Percentiles rank a stretch among this genome's conserved stretches.
phyloP scores from a whole-genome alignment of 2,329 filamentous ascomycete genomes.

The Calycina marina region DNA sequence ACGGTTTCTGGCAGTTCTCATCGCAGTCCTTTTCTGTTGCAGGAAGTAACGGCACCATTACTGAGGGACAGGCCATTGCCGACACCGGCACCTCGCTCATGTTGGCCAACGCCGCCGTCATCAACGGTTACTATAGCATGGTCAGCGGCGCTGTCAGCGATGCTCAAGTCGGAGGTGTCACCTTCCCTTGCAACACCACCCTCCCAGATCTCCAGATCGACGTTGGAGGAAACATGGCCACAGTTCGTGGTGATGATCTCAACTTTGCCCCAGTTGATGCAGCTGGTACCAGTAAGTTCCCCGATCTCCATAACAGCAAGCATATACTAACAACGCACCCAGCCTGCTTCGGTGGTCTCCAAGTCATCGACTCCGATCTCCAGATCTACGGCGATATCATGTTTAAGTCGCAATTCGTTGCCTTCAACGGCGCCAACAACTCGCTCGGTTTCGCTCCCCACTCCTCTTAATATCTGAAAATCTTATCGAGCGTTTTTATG shows the following conservation, averaged over 20 bases:
- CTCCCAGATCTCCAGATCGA: slow-evolving; percentile 25
- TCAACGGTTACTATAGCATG: slow-evolving; percentile 26
- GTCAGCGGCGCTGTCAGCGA: slow-evolving; percentile 25
- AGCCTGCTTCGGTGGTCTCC: slow-evolving; percentile 55
- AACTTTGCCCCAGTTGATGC: slow-evolving; percentile 36
- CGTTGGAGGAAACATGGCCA: slow-evolving; percentile 32
- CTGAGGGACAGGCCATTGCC: slow-evolving; percentile 36
- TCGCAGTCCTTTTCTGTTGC: slow-evolving; percentile 32
- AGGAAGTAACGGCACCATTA: slow-evolving; percentile 34
- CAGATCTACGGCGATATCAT: slow-evolving; percentile 50
- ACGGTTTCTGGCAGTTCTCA: slow-evolving; percentile 44
- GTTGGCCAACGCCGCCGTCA: slow-evolving; percentile 23
- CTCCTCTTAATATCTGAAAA: slow-evolving; percentile 10
- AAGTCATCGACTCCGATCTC: slow-evolving; percentile 38
- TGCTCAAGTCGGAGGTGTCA: slow-evolving; percentile 22
- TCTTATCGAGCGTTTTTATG: too few species aligned
- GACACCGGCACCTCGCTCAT: slow-evolving; percentile 31
- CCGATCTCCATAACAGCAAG: slow-evolving; percentile 2
- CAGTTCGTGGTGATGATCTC: slow-evolving; percentile 25
- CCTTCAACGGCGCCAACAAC: slow-evolving; percentile 40
- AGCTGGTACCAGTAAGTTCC: slow-evolving; percentile 32
- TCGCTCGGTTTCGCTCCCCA: slow-evolving; percentile 34
- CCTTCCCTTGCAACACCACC: slow-evolving; percentile 24
- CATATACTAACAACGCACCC: slow-evolving; percentile 4
- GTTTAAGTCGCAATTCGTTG: slow-evolving; percentile 46